Evolutionary conservation across 495 filamentous ascomycete genomes (phyloP).

Genomic region (Aspergillus nidulans): DNA sequence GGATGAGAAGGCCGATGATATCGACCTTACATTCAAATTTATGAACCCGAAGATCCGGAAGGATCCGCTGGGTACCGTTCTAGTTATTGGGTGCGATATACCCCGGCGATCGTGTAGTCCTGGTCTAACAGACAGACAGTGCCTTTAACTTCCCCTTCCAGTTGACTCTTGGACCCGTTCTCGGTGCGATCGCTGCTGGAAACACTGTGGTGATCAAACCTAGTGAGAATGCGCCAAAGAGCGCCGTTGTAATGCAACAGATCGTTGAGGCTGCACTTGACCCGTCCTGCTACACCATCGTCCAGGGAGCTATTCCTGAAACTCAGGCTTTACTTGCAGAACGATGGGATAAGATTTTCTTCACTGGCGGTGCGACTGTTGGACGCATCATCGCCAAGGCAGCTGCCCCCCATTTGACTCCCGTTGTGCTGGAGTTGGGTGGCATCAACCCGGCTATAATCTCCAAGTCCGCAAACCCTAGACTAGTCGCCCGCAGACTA

Average conservation of each 20-base stretch:
- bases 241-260: conserved; percentile 73
- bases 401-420: conserved; percentile 86
- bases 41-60: conserved; percentile 76
- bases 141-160: conserved; percentile 91
- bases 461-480: conserved; percentile 72
- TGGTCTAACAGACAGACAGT: conserved; percentile 28
- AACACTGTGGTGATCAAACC: conserved; percentile 89
- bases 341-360: conserved; percentile 98
- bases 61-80: conserved; percentile 77
- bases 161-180: conserved; percentile 68
- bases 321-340: conserved; percentile 75
- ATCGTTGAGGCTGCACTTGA: conserved; percentile 72
- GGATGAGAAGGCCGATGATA: conserved; percentile 71
- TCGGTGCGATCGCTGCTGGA: conserved; percentile 89
- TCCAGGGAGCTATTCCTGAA: conserved; percentile 79
- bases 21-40: conserved; percentile 58
- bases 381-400: conserved; percentile 87
- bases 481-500: conserved; percentile 76
- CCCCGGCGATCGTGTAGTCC: conserved; percentile 9
- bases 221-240: conserved; percentile 70
- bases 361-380: conserved; percentile 74
- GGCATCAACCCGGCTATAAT: conserved; percentile 89
- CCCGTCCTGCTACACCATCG: conserved; percentile 65
- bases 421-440: conserved; percentile 83
- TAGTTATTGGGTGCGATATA: conserved; percentile 71